Evolutionary conservation across 2,329 filamentous ascomycete genomes (phyloP), one percentile per base, ranked within the genome.

Genomic region (Zelopaecilomyces penicillatus): DNA sequence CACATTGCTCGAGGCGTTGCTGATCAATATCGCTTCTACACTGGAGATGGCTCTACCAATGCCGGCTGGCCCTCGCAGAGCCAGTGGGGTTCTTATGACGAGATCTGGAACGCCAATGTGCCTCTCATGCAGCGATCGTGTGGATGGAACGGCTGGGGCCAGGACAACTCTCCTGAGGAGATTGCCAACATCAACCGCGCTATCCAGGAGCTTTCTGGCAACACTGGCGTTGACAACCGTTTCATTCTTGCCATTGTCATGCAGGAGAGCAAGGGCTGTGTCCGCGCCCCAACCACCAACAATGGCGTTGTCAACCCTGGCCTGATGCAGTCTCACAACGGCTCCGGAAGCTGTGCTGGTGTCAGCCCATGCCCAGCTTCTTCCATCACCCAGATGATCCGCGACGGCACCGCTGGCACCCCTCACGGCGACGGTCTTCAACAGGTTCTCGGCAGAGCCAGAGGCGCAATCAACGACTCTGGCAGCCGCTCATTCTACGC

Each of bases 191-290:
- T 48, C 33, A 30, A 43, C 30, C 47, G 37, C 27, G 55, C 57
- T 39, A 69, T 71, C 44, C 46, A 61, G 42, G 40, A 52, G 11
- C 57, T 65, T 6, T 55, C 65, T 5, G 41, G 42, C 8, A 39
- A 48, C n/a, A 53, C 56, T 0, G 50, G 53, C 11, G 54, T 71
- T 26, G 66, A 70, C 46, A 49, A 56, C 39, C 65, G 68, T 42
- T 68, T 68, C 47, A 68, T 71, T 51, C 56, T 71, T 26, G 64
- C 67, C 12, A 55, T 71, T 45, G 50, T 71, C 36, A 62, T 71
- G 58, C 68, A 71, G 50, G 68, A 71, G 52, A 67, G 63, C 53
- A 64, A 64, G 49, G 68, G 68, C 41, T 70, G 68, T 52, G 67
- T 71, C 30, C 66, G 68, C 27, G 66, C 63, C 29, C 56, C 52